A percentile compares a stretch with the other conserved stretches of the same genome.
Conservation (phyloP, 257 asterid species). For the Salvia rosmarinus region DNA sequence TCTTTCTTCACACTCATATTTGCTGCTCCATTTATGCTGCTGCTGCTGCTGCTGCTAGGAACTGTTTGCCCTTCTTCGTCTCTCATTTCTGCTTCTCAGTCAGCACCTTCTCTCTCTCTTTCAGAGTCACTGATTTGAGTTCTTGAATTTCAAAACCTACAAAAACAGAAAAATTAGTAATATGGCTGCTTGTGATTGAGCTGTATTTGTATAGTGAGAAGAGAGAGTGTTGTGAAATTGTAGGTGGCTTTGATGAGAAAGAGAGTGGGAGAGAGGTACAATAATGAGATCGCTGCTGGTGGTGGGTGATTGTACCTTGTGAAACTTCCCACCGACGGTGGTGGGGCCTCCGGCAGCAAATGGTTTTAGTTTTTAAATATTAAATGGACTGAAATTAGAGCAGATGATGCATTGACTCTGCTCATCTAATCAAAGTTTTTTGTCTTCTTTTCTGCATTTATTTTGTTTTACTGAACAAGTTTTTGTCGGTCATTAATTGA, state of each 20-base stretch:
- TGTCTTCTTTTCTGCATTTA: not conserved
- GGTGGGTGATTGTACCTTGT: conserved; percentile 31
- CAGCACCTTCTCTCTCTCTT: not conserved
- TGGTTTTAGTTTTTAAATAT: not conserved
- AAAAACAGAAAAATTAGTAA: not conserved
- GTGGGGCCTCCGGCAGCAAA: conserved; percentile 38
- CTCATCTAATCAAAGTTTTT: not conserved
- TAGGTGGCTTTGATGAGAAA: conserved; percentile 18
- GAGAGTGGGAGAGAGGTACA: conserved; percentile 29
- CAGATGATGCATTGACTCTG: conserved; percentile 28
- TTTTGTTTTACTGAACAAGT: not conserved
- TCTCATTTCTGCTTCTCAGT: conserved; percentile 53
- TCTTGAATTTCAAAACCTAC: not conserved
- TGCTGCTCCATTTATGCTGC: conserved; percentile 33
- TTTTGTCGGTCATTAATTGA: not conserved
- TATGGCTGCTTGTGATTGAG: not conserved
- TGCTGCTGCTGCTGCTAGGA: conserved; percentile 40
- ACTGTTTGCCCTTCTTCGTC: conserved; percentile 62
- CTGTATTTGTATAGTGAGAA: not conserved
- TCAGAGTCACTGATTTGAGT: not conserved
- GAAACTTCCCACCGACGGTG: conserved; percentile 42
- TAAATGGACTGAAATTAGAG: not conserved
- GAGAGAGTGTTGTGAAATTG: conserved; percentile 15
- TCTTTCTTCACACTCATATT: conserved; percentile 54
- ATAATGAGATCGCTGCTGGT: conserved; percentile 10